Percentiles rank a stretch among this genome's conserved stretches.
phyloP scores from a whole-genome alignment of 257 asterid species.

The Osmanthus fragrans region DNA sequence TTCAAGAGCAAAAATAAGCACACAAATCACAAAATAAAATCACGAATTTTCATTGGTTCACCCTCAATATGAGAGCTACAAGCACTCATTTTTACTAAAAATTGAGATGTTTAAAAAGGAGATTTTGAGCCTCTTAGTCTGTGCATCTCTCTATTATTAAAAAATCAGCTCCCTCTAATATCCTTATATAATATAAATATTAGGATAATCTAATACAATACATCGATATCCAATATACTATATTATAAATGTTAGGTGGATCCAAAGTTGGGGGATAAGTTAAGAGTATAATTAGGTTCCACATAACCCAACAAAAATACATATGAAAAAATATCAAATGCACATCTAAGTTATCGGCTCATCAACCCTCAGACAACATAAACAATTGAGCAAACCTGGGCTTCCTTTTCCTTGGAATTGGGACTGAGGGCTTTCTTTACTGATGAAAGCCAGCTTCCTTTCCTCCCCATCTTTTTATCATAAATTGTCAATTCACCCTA shows the following conservation, averaged over 20 bases:
- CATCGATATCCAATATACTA: background rate
- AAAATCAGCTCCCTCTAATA: background rate
- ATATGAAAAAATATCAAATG: background rate
- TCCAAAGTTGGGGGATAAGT: background rate
- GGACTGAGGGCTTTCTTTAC: slow-evolving; percentile 85
- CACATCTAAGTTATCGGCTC: background rate
- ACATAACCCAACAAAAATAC: background rate
- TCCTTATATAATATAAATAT: background rate
- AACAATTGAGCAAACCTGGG: slow-evolving; percentile 41
- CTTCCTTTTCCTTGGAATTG: slow-evolving; percentile 51
- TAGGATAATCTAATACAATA: background rate
- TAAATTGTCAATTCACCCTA: slow-evolving; percentile 40
- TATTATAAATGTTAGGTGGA: background rate
- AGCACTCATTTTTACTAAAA: background rate
- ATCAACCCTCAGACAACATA: background rate
- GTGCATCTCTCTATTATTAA: background rate
- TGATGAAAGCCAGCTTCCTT: slow-evolving; percentile 87
- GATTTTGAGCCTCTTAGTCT: background rate
- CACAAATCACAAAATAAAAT: background rate
- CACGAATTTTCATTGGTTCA: background rate
- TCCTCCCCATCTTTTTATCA: slow-evolving; percentile 70
- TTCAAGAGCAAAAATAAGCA: background rate
- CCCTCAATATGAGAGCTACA: background rate
- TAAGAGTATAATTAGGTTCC: background rate
- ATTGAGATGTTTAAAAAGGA: background rate